Base-by-base conservation (phyloP, 163 green algal genomes). In the Prototheca wickerhamii region DNA sequence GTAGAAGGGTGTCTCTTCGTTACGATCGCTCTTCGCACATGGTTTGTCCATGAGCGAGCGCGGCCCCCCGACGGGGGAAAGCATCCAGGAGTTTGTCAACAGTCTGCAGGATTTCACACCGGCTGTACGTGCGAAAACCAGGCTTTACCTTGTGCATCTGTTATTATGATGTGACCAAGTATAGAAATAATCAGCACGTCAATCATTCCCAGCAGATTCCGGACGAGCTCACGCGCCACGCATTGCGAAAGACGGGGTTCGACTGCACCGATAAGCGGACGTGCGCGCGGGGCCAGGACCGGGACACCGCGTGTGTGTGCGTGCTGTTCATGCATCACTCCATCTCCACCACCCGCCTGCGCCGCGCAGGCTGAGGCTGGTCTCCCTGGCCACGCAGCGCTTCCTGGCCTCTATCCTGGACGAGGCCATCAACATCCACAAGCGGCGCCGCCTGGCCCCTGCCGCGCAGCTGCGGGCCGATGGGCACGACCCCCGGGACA, bases 371-470 rank as follows among this genome's bases (percentile, higher is more conserved):
- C 56, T 77, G 40, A 71, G 82, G n/a, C 63, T 89, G 43, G 70
- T 87, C 25, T 84, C 77, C 8, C 37, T 89, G 28, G 80, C 82
- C 32, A 75, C 77, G 3, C 80, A 87, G 60, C 70, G 70, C 12
- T 89, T 89, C 53, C 35, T 84, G 0, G 71, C 72, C 0, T 68
- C 75, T 18, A 65, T 84, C 0, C 40, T 79, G 3, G 63, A 85
- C 23, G 82, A 89, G 34, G 72, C 82, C 10, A 34, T 78, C 26
- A 73, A 82, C 52, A 46, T 68, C 46, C 60, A 73, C 42, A 77
- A 80, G 69, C 65, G 78, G 34, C 73, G 73, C 29, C 67, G 66
- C 44, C 63, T 73, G 32, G 76, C 79, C 1, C 77, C 72, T 1
- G 54, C 60, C 1, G 55, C 60, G 28, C 56, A 68, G 12, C 65